phyloP scores from a whole-genome alignment of 768 basidiomycete genomes.

The Auricularia sp. region DNA sequence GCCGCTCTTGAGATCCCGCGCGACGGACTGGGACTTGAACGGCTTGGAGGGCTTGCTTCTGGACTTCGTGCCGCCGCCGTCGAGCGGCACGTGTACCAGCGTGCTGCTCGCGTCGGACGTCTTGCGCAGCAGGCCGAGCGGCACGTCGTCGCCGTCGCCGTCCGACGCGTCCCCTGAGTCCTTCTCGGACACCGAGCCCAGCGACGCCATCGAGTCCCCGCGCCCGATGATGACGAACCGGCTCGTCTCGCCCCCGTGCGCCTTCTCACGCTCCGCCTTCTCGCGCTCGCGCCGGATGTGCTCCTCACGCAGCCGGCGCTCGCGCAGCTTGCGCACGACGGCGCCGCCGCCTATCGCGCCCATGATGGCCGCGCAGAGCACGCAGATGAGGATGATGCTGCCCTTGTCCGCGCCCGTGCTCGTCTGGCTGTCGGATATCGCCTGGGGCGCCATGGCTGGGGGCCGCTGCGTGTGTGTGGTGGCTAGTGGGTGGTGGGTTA shows the following conservation, averaged over 20 bases:
- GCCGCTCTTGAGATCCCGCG: not conserved
- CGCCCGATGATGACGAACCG: no score
- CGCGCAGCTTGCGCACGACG: not conserved
- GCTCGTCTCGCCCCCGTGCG: no score
- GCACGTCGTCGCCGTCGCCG: not conserved
- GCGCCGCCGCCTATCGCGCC: not conserved
- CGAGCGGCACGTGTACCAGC: not conserved
- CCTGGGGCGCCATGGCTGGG: not conserved
- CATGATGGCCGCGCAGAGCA: not conserved
- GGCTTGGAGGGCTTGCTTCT: not conserved
- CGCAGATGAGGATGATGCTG: not conserved
- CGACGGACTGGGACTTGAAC: not conserved
- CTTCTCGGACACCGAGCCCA: not conserved
- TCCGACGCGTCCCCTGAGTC: not conserved
- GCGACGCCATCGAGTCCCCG: no score
- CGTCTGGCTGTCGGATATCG: not conserved
- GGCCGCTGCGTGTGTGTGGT: not conserved
- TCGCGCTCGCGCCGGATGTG: not conserved
- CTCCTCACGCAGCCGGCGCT: not conserved
- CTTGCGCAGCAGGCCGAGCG: not conserved
- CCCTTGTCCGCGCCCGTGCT: not conserved
- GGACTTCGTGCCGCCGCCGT: not conserved
- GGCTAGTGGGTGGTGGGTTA: not conserved
- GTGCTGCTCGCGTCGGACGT: no score
- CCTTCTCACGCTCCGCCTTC: not conserved